Base-by-base conservation (phyloP, 2,329 filamentous ascomycete genomes). In the Fusarium sp. region DNA sequence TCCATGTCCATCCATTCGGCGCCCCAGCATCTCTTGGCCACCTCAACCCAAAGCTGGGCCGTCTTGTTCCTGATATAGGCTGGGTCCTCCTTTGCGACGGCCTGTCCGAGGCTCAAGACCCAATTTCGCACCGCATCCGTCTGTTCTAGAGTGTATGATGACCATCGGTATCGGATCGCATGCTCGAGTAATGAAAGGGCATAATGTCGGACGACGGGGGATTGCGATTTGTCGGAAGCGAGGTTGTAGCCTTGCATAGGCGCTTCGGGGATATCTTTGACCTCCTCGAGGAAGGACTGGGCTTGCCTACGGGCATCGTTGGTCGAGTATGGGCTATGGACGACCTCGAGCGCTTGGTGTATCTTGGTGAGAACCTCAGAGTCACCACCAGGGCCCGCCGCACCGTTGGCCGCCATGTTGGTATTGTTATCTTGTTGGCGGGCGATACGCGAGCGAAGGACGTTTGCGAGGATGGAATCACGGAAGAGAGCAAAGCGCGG, bases 1-100 rank as follows among this genome's bases (percentile, higher is more conserved):
- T 99, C 97, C 95, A 99, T 97, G 76, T 97, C 90, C 84, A 92
- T 90, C 96, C 97, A 99, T 65, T 96, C 92, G 33, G 89, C 85
- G n/a, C 87, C 93, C 96, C 96, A 99, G 76, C 89, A 92, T 74
- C 95, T 88, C 83, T 98, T 98, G 40, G 94, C 94, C 54, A 97
- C 85, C 79, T 98, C 96, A 9, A 94, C 93, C 96, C 96, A 99
- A 65, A 99, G 83, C 80, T 97, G 92, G 28, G 93, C 94, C 34
- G 96, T 91, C 82, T 99, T 99, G 84, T 97, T 98, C 72, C 95
- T 88, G 69, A 98, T 84, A 77, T 94, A 99, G 33, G 87, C 80
- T 4, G 94, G 93, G 76, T 98, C 95, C 21, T 89, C 86, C 45
- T 87, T 86, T 7, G 88, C 85, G 43, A 97, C 84, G 65, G 87